Evolutionary conservation across 768 basidiomycete genomes (phyloP), one percentile per base, ranked within the genome.

Genomic region (Pulveroboletus sp.): DNA sequence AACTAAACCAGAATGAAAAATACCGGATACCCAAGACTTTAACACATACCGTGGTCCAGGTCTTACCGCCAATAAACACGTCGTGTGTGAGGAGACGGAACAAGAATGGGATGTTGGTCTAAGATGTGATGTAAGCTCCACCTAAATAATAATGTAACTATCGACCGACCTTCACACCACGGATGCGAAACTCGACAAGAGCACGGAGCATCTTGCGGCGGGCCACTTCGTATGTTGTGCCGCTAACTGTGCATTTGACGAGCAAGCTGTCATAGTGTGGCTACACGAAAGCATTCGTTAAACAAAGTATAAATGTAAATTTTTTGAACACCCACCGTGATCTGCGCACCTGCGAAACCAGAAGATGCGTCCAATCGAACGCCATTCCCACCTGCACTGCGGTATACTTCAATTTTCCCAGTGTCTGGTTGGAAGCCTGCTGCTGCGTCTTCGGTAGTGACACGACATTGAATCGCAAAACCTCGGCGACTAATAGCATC

Each of bases 21-120:
- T 12, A 34, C 24, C 19, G 41, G 5, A 47, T 34, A 37, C 6
- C 9, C 35, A 8, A n/a, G 17, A 46, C 17, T 50, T 14, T 6
- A 9, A 52, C 62, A 59, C 78, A 51, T 55, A 82, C 84, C 21
- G 97, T 99, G 2, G 97, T 99, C 97, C 97, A 99, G 10, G 97
- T 97, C 75, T 94, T 90, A 50, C 95, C 95, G 32, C 82, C 86
- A 57, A 97, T 89, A 73, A 97, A 99, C 58, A 94, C 81, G 60
- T 94, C 93, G 70, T 98, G 91, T 5, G 97, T 98, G 56, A 99
- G 77, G 23, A 99, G 82, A 51, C 95, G 90, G 83, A 99, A 97
- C 59, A 99, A 74, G 89, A 99, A 99, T 13, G 97, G 97, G 57
- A 98, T 98, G 70, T 98, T 98, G 58, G 97, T 99, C 92, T 94